Conservation (phyloP, 768 basidiomycete species). For the Russula brevipes region DNA sequence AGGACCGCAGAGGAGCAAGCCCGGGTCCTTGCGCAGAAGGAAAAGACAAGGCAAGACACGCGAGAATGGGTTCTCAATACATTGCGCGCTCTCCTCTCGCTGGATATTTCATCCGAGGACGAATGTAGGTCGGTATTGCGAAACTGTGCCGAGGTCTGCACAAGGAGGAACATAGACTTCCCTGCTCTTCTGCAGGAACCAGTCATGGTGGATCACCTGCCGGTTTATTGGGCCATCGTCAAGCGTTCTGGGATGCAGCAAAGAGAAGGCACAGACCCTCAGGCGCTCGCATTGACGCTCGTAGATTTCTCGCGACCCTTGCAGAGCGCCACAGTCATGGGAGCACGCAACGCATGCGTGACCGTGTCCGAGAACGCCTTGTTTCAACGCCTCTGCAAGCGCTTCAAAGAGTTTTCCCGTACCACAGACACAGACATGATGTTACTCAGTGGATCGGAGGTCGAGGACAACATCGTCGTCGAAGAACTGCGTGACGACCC, state of each 20-base stretch:
- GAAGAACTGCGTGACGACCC: not conserved
- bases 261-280: conserved; percentile 24
- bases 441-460: conserved; percentile 29
- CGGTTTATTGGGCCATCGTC: conserved; percentile 67
- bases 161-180: conserved; percentile 43
- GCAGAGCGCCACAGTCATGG: conserved; percentile 37
- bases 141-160: conserved; percentile 57
- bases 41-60: too few relatives aligned
- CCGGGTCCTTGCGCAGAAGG: too few relatives aligned
- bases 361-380: conserved; percentile 36
- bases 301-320: conserved; percentile 41
- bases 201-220: conserved; percentile 56
- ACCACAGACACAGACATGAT: too few relatives aligned
- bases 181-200: conserved; percentile 52
- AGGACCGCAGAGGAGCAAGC: not conserved
- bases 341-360: conserved; percentile 41
- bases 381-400: too few relatives aligned
- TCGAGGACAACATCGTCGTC: not conserved
- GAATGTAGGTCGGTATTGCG: conserved; percentile 39
- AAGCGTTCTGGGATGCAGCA: conserved; percentile 36
- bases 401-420: too few relatives aligned
- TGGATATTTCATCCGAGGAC: not conserved
- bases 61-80: too few relatives aligned
- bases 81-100: not conserved
- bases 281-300: conserved; percentile 42